Conservation (phyloP, 2,329 filamentous ascomycete genomes). For the Pseudopyricularia javanii region DNA sequence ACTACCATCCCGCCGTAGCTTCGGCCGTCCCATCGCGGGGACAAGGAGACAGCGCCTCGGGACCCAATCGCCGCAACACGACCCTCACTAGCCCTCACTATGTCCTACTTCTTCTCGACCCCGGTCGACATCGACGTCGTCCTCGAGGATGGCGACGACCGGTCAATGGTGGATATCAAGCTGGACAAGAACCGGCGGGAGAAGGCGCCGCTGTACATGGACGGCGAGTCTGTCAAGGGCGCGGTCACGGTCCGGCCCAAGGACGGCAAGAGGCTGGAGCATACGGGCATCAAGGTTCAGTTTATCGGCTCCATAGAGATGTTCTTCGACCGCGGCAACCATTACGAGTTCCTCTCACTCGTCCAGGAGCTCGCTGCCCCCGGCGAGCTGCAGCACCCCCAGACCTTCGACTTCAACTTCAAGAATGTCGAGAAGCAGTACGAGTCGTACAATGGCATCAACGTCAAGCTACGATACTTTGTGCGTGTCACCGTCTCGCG, state of each 20-base stretch:
- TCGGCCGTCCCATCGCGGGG: background rate
- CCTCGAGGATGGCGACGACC: slow-evolving; percentile 87
- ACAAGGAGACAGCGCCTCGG: background rate
- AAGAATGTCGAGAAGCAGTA: slow-evolving; percentile 99
- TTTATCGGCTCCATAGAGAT: slow-evolving; percentile 99
- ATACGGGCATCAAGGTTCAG: slow-evolving; percentile 98
- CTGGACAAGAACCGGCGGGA: slow-evolving; percentile 96
- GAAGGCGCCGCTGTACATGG: slow-evolving; percentile 93
- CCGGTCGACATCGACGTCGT: slow-evolving; percentile 98
- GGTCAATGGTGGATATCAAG: slow-evolving; percentile 93
- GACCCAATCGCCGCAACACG: background rate
- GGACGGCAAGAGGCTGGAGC: slow-evolving; percentile 94
- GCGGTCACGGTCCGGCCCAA: slow-evolving; percentile 91
- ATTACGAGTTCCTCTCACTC: slow-evolving; percentile 96
- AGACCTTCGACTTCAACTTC: slow-evolving; percentile 99
- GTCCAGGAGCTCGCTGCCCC: slow-evolving; percentile 95
- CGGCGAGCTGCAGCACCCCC: slow-evolving; percentile 94
- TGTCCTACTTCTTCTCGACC: slow-evolving; percentile 98
- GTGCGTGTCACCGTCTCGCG: slow-evolving; percentile 91
- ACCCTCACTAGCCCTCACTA: slow-evolving; percentile 20
- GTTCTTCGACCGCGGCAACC: slow-evolving; percentile 99
- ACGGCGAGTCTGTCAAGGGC: slow-evolving; percentile 96
- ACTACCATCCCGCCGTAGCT: background rate
- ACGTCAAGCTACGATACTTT: slow-evolving; percentile 98
- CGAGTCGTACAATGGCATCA: slow-evolving; percentile 99